Conservation (phyloP, 306 rosid genomes). For the Cucumis melo region DNA sequence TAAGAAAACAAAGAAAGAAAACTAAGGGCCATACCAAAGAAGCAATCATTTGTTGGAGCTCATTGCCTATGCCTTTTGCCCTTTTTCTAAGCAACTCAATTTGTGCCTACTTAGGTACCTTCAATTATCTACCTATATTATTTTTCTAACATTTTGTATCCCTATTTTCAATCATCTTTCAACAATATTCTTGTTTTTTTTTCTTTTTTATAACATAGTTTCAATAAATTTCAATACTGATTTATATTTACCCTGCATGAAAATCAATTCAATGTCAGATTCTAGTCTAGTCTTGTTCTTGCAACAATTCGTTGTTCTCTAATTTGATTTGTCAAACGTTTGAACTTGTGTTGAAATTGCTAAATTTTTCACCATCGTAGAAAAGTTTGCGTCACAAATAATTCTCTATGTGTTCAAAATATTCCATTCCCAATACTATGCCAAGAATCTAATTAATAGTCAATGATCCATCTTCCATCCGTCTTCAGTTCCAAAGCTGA, state of each 20-base stretch:
- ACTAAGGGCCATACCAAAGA: conserved; percentile 3
- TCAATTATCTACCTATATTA: background rate
- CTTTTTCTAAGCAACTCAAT: background rate
- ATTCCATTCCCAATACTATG: background rate
- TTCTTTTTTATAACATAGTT: background rate
- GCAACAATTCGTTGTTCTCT: background rate
- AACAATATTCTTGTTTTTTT: background rate
- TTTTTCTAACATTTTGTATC: background rate
- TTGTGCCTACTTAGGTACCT: background rate
- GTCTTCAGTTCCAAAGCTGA: background rate
- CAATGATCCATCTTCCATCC: background rate
- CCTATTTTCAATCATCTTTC: background rate
- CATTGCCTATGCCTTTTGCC: background rate
- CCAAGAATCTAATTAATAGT: background rate
- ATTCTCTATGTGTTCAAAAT: too few relatives aligned
- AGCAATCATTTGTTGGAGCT: conserved; percentile 12
- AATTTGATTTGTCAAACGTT: background rate
- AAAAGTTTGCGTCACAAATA: background rate
- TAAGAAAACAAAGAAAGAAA: background rate
- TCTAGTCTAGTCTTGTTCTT: too few relatives aligned
- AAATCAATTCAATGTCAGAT: too few relatives aligned
- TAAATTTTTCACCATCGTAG: background rate
- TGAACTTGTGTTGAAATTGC: background rate
- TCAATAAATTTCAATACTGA: too few relatives aligned
- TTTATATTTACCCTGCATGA: too few relatives aligned